These are phyloP conservation scores for Spathaspora arborariae DNA, from an alignment of 805 yeast species.

Conservation along the genomic window DNA sequence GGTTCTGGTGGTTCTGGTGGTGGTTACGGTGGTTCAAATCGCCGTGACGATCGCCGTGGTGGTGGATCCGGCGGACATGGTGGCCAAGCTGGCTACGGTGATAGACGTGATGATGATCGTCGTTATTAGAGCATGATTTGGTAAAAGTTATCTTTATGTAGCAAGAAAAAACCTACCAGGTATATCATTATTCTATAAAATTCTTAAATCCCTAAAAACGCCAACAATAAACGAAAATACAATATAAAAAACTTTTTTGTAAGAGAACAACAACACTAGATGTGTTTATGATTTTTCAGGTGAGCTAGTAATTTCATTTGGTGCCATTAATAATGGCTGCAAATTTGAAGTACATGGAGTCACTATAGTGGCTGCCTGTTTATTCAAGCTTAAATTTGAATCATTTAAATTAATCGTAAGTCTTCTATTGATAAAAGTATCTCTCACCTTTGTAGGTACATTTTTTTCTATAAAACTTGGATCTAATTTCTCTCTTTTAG, in stretches of 20 bases:
- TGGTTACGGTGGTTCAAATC: constrained; percentile 9
- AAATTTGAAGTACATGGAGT: not conserved
- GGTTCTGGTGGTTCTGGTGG: constrained; percentile 12
- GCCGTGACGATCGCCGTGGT: constrained; percentile 8
- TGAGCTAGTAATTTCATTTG: not conserved
- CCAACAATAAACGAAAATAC: not conserved
- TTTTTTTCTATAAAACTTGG: not conserved
- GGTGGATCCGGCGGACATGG: constrained; percentile 4
- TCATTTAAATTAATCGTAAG: not conserved
- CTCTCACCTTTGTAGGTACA: not conserved
- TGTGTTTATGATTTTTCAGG: not conserved
- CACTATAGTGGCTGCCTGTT: not conserved
- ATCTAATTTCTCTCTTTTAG: not conserved
- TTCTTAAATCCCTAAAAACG: not conserved
- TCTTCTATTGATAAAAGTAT: not conserved
- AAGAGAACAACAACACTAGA: not conserved
- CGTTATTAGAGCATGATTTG: constrained; percentile 17
- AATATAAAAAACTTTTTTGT: not conserved
- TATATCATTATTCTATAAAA: not conserved
- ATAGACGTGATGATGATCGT: constrained; percentile 5
- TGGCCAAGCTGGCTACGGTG: constrained; percentile 3
- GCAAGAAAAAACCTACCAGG: not conserved
- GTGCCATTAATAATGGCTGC: not conserved
- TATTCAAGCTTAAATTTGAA: not conserved
- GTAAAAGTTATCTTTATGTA: constrained; percentile 11